Conservation (phyloP, 345 rosid genomes). For the Dimocarpus longan region DNA sequence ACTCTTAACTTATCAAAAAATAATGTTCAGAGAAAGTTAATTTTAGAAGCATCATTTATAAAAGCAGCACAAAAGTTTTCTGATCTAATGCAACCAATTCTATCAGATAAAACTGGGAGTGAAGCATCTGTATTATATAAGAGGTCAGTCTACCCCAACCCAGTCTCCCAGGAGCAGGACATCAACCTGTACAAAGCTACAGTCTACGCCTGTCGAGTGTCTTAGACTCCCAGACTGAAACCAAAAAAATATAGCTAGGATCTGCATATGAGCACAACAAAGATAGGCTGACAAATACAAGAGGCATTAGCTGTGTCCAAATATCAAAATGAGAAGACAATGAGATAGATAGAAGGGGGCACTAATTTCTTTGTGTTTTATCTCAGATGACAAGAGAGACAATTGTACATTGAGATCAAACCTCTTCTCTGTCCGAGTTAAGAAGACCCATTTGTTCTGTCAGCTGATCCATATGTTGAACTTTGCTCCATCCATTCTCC, state of each 20-base stretch:
- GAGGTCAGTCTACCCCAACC: too few species aligned
- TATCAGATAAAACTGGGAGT: too few species aligned
- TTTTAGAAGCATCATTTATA: too few species aligned
- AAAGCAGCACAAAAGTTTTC: too few species aligned
- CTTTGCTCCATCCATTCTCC: slow-evolving; percentile 54
- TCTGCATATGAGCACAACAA: slow-evolving; percentile 21
- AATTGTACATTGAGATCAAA: slow-evolving; percentile 27
- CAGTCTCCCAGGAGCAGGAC: too few species aligned
- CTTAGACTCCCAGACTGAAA: not conserved
- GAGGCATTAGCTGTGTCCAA: slow-evolving; percentile 18
- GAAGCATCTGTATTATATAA: too few species aligned
- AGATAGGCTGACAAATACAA: slow-evolving; percentile 10
- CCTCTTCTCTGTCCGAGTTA: slow-evolving; percentile 48
- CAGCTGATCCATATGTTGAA: slow-evolving; percentile 64
- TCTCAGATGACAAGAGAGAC: slow-evolving; percentile 7
- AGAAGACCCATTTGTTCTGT: slow-evolving; percentile 89
- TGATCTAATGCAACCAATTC: too few species aligned
- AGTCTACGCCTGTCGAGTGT: too few species aligned
- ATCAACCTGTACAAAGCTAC: too few species aligned
- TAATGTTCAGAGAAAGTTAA: too few species aligned
- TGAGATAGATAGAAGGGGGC: not conserved
- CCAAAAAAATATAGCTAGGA: not conserved
- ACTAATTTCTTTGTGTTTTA: slow-evolving; percentile 9
- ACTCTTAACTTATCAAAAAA: too few species aligned
- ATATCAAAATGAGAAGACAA: slow-evolving; percentile 16